Conservation (phyloP, 2,329 filamentous ascomycete species). For the Chaetomium globosum region DNA sequence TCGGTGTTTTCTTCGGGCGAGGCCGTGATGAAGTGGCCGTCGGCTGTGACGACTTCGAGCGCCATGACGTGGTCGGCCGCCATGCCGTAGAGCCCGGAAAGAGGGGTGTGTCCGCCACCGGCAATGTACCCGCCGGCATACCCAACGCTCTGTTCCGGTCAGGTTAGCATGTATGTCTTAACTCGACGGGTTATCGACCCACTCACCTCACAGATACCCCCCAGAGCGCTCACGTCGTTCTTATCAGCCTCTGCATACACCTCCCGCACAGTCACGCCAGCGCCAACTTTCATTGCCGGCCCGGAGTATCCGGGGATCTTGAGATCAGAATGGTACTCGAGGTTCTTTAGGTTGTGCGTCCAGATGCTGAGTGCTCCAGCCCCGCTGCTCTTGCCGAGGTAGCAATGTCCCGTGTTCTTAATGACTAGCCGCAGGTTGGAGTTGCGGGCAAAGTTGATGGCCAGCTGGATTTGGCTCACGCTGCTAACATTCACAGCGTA, state of each 20-base stretch:
- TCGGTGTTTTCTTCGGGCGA: slow-evolving; percentile 44
- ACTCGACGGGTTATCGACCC: background rate
- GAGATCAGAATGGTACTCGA: slow-evolving; percentile 39
- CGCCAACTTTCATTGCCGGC: slow-evolving; percentile 51
- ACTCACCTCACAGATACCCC: slow-evolving; percentile 48
- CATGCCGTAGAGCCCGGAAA: slow-evolving; percentile 50
- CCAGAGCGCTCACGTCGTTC: slow-evolving; percentile 48
- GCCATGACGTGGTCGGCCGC: slow-evolving; percentile 50
- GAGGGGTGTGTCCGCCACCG: slow-evolving; percentile 53
- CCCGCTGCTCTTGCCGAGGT: slow-evolving; percentile 45
- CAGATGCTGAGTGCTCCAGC: slow-evolving; percentile 44
- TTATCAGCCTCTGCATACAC: slow-evolving; percentile 44
- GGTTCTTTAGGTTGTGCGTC: slow-evolving; percentile 47
- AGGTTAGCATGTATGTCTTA: background rate
- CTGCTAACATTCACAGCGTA: slow-evolving; percentile 41
- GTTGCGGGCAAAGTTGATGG: slow-evolving; percentile 44
- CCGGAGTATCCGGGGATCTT: slow-evolving; percentile 47
- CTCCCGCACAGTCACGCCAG: slow-evolving; percentile 51
- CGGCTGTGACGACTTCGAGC: slow-evolving; percentile 52
- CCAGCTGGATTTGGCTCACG: slow-evolving; percentile 34
- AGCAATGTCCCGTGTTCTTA: slow-evolving; percentile 49
- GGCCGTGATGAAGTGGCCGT: slow-evolving; percentile 49
- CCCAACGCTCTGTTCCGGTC: slow-evolving; percentile 51
- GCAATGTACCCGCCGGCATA: slow-evolving; percentile 61
- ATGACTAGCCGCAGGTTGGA: slow-evolving; percentile 51